Evolutionary conservation across 2,329 filamentous ascomycete species (phyloP).

Genomic region (Paecilomyces dactylethromorphus): DNA sequence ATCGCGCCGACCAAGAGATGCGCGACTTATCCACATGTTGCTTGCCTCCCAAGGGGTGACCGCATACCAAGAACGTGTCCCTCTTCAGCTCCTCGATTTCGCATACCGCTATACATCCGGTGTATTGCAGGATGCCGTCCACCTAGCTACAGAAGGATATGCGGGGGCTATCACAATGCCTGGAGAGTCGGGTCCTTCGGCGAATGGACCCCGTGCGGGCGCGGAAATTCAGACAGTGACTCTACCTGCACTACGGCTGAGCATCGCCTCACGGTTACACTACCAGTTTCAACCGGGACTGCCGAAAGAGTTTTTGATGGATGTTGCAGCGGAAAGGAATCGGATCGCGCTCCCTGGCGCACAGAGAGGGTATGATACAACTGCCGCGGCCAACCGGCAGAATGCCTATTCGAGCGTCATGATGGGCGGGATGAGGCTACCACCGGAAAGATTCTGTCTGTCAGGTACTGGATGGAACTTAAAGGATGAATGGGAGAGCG

Average conservation of each 20-base stretch:
- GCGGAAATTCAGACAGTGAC: slow-evolving; percentile 47
- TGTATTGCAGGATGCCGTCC: slow-evolving; percentile 46
- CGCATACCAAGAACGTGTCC: slow-evolving; percentile 47
- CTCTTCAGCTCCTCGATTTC: slow-evolving; percentile 47
- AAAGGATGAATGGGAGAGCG: slow-evolving; percentile 53
- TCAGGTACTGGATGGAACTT: slow-evolving; percentile 52
- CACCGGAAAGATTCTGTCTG: slow-evolving; percentile 56
- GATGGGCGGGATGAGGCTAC: slow-evolving; percentile 51
- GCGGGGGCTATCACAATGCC: slow-evolving; percentile 28
- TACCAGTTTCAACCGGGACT: slow-evolving; percentile 54
- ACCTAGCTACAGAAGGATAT: slow-evolving; percentile 46
- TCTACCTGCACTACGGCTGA: slow-evolving; percentile 52
- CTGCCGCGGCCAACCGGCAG: slow-evolving; percentile 14
- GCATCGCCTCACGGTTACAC: slow-evolving; percentile 53
- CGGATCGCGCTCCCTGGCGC: slow-evolving; percentile 47
- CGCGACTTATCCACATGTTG: slow-evolving; percentile 45
- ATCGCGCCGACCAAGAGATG: slow-evolving; percentile 42
- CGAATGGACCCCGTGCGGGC: slow-evolving; percentile 26
- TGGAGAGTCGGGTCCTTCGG: slow-evolving; percentile 19
- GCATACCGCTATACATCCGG: slow-evolving; percentile 49
- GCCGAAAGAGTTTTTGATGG: slow-evolving; percentile 56
- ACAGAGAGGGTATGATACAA: slow-evolving; percentile 42
- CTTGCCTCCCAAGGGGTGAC: slow-evolving; percentile 43
- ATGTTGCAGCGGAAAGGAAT: slow-evolving; percentile 52
- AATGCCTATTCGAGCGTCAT: slow-evolving; percentile 25